phyloP scores from a whole-genome alignment of 192 early-diverging fungal genomes.

The Backusella westeae region DNA sequence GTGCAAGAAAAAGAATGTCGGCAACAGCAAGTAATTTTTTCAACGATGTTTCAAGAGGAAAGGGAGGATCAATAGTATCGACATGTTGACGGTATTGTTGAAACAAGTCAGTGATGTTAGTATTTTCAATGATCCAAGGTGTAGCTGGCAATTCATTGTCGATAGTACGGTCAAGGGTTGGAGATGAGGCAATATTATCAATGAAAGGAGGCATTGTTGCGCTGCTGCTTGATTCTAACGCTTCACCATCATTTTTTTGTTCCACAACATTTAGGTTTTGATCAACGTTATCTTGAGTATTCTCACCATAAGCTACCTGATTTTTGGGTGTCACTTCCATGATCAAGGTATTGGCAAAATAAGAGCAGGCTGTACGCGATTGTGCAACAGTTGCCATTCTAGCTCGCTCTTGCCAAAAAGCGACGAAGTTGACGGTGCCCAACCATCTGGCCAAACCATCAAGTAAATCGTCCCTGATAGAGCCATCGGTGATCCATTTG shows the following conservation, averaged over 20 bases:
- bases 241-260: slow-evolving; percentile 5
- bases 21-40: slow-evolving; percentile 4
- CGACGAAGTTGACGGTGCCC: background rate
- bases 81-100: slow-evolving; percentile 1
- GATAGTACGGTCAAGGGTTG: slow-evolving; percentile 7
- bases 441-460: background rate
- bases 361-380: background rate
- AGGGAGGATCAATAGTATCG: background rate
- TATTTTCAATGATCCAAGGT: slow-evolving; percentile 9
- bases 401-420: background rate
- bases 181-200: slow-evolving; percentile 7
- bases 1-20: slow-evolving; percentile 14
- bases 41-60: slow-evolving; percentile 14
- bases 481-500: background rate
- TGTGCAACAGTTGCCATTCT: background rate
- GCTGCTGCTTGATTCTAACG: slow-evolving; percentile 12
- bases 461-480: background rate
- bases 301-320: background rate
- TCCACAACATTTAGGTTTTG: slow-evolving; percentile 1
- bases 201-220: slow-evolving; percentile 13
- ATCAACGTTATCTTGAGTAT: background rate
- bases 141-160: slow-evolving; percentile 5
- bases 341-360: background rate
- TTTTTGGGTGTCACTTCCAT: background rate
- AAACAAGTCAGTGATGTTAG: slow-evolving; percentile 12